These are phyloP conservation scores for Kluyveromyces sp. DNA, from an alignment of 1,139 yeast species.

Conservation along the genomic window DNA sequence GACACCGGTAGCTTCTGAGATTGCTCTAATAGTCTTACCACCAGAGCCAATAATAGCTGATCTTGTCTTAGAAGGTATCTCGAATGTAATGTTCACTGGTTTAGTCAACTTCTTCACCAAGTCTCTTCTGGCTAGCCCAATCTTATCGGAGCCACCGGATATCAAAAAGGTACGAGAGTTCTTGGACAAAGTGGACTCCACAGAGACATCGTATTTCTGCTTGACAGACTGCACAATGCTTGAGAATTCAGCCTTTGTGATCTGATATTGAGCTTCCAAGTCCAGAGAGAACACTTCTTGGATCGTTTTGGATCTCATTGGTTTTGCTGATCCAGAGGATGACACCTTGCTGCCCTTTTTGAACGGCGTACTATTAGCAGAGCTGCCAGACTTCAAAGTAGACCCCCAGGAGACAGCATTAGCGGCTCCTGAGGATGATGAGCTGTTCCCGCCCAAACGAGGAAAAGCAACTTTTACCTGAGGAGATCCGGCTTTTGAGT, in stretches of 20 bases:
- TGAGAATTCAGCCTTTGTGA: constrained; percentile 58
- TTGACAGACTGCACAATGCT: constrained; percentile 59
- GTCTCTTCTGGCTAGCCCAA: constrained; percentile 66
- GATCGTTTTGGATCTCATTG: constrained; percentile 41
- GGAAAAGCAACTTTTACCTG: constrained; percentile 59
- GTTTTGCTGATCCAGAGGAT: constrained; percentile 18
- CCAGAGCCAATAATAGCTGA: constrained; percentile 83
- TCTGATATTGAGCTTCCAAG: constrained; percentile 57
- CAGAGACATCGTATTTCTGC: constrained; percentile 54
- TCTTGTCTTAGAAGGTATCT: constrained; percentile 73
- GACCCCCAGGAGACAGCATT: constrained; percentile 13
- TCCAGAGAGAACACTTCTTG: constrained; percentile 73
- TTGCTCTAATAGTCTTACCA: constrained; percentile 77
- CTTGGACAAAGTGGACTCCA: constrained; percentile 83
- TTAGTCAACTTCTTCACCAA: constrained; percentile 72
- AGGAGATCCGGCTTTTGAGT: constrained; percentile 13
- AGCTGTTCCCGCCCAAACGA: constrained; percentile 45
- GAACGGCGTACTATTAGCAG: background rate
- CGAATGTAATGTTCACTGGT: constrained; percentile 55
- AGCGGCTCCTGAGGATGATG: constrained; percentile 15
- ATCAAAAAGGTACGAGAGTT: constrained; percentile 74
- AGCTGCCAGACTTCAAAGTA: constrained; percentile 7
- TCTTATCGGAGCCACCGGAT: constrained; percentile 66
- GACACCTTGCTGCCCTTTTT: constrained; percentile 4
- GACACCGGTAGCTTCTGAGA: constrained; percentile 57